Evolutionary conservation across 768 basidiomycete genomes (phyloP), one percentile per base, ranked within the genome.

Genomic region (Lactifluus piperatus): DNA sequence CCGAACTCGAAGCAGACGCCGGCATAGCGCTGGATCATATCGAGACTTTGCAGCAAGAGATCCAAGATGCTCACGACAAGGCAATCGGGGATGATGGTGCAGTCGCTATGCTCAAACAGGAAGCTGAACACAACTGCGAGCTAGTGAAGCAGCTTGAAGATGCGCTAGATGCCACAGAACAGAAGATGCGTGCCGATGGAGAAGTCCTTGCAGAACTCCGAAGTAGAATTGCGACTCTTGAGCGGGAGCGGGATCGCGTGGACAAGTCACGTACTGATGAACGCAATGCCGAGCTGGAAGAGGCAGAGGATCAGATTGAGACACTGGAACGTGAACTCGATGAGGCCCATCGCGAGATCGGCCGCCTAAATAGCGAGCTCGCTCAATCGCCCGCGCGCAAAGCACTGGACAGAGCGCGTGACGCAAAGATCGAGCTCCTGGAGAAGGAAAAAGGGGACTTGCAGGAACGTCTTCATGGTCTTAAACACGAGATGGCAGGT

Each of bases 401-500:
- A 65, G 88, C 91, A 0, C 81, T 93, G 57, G 86, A 88, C 24
- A 82, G 81, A 62, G 86, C 85, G 18, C 86, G 85, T 65, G 88
- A 93, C 46, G 73, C 81, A 29, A 84, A 81, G 69, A 84, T 94
- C 46, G 84, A 87, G 66, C 76, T 83, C 62, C 74, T 95, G 55
- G 86, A 91, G 72, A 78, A 78, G 62, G 85, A 90, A 69, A 88
- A 82, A 65, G 86, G 86, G 48, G 86, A 88, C 50, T 71, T 94
- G 45, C 69, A 85, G 49, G 89, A 89, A 61, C 77, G 88, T 32
- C 79, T 93, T 65, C 80, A 77, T 67, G 73, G 77, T 7, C 70
- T 86, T 56, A 79, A 80, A 67, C 75, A 73, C 65, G 79, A 77
- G 27, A 71, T 80, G 65, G 75, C 75, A 30, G 79, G 81, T 44